Evolutionary conservation across 2,329 filamentous ascomycete genomes (phyloP).

Genomic region (Microcyclospora tardicrescens): DNA sequence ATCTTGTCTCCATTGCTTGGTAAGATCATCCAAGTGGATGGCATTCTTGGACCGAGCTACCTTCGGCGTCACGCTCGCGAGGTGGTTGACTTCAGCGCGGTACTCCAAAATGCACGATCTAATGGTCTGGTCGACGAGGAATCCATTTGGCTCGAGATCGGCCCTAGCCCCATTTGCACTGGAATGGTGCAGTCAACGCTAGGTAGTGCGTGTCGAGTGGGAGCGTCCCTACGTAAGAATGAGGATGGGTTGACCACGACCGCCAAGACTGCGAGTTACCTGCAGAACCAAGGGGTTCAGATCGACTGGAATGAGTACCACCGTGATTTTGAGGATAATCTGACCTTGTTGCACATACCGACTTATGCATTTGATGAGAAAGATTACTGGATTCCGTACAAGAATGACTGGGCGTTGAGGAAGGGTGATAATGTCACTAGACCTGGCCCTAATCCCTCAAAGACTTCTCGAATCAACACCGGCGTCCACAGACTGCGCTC

Average conservation of each 20-base stretch:
- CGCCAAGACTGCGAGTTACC: slow-evolving; percentile 31
- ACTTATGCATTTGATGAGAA: slow-evolving; percentile 24
- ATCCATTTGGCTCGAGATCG: slow-evolving; percentile 8
- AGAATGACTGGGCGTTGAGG: slow-evolving; percentile 20
- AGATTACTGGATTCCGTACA: slow-evolving; percentile 27
- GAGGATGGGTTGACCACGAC: slow-evolving; percentile 37
- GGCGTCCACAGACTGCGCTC: slow-evolving; percentile 27
- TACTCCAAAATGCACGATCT: slow-evolving; percentile 9
- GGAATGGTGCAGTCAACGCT: slow-evolving; percentile 3
- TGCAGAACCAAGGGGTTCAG: slow-evolving; percentile 42
- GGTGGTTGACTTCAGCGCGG: slow-evolving; percentile 26
- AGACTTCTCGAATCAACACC: slow-evolving; percentile 1
- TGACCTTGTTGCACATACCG: slow-evolving; percentile 42
- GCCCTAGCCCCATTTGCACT: slow-evolving; percentile 5
- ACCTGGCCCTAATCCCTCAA: background rate
- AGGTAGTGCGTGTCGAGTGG: background rate
- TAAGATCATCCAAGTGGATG: slow-evolving; percentile 11
- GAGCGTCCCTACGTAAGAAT: slow-evolving; percentile 5
- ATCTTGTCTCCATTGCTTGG: slow-evolving; percentile 19
- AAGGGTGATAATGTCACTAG: too few species aligned
- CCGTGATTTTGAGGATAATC: slow-evolving; percentile 32
- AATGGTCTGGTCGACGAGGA: slow-evolving; percentile 2
- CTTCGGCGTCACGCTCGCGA: slow-evolving; percentile 20
- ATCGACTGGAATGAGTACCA: slow-evolving; percentile 52
- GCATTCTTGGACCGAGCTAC: slow-evolving; percentile 11